phyloP scores from a whole-genome alignment of 2,329 filamentous ascomycete genomes.

The Colletotrichum sp. region DNA sequence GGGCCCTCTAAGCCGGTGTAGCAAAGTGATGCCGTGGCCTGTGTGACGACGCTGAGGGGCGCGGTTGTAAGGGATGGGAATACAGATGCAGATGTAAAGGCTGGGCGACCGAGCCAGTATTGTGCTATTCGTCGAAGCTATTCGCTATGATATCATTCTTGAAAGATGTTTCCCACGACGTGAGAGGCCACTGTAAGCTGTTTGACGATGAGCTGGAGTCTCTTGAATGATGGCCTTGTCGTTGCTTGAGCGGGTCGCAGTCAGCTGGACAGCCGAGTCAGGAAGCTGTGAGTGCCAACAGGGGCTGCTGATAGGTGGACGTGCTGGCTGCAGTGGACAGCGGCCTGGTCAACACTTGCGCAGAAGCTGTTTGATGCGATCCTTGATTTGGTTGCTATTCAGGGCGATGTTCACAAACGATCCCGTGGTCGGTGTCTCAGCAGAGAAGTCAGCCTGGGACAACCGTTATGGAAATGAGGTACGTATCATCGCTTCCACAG shows the following conservation, averaged over 20 bases:
- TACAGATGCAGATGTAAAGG: not conserved
- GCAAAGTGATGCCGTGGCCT: not conserved
- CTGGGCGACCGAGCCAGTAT: not conserved
- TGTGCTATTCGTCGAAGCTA: not conserved
- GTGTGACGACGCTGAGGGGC: not conserved
- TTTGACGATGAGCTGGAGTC: not conserved
- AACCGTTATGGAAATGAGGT: not conserved
- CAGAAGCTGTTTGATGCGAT: not conserved
- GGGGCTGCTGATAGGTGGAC: constrained; percentile 6
- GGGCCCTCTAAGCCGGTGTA: not conserved
- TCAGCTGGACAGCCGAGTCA: constrained; percentile 18
- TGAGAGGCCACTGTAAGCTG: not conserved
- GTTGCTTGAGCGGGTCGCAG: not conserved
- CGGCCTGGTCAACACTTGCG: not conserved
- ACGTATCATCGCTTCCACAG: not conserved
- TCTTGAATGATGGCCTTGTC: not conserved
- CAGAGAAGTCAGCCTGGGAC: not conserved
- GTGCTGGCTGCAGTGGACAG: not conserved
- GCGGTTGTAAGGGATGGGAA: not conserved
- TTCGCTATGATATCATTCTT: constrained; percentile 12
- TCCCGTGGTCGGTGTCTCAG: constrained; percentile 8
- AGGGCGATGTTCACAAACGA: not conserved
- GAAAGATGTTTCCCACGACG: not conserved
- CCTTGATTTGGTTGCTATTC: not conserved
- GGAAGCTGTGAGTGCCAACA: constrained; percentile 5